Conservation (phyloP, 2,329 filamentous ascomycete genomes). For the Pseudogymnoascus destructans region DNA sequence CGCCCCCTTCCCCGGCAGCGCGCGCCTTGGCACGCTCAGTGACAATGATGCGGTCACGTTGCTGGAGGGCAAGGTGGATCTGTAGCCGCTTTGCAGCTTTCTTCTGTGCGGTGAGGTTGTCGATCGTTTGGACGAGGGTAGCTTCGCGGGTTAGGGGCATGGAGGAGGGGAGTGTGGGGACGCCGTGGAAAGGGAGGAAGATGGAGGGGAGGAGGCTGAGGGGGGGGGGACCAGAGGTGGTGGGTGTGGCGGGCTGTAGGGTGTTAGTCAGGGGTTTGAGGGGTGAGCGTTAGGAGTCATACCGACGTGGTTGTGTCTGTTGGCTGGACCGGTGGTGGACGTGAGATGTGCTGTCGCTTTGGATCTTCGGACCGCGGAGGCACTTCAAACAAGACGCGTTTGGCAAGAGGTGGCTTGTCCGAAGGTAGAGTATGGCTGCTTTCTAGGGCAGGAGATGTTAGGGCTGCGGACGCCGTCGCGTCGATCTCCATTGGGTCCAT, state of each 20-base stretch:
- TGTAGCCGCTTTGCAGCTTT: slow-evolving; percentile 18
- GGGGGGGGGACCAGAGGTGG: background rate
- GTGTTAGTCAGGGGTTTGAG: background rate
- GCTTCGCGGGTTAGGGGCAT: slow-evolving; percentile 9
- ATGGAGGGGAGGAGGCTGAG: slow-evolving; percentile 14
- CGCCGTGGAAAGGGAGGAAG: slow-evolving; percentile 20
- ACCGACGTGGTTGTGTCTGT: background rate
- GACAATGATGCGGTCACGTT: slow-evolving; percentile 11
- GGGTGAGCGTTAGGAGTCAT: background rate
- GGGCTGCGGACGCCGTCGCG: background rate
- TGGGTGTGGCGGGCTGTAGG: background rate
- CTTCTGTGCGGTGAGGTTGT: slow-evolving; percentile 18
- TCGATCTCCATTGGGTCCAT: background rate
- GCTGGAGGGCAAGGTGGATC: slow-evolving; percentile 13
- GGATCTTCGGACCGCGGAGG: slow-evolving; percentile 9
- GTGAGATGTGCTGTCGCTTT: background rate
- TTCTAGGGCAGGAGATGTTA: background rate
- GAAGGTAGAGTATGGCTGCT: background rate
- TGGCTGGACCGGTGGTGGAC: background rate
- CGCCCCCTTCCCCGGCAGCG: background rate
- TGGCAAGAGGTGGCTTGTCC: background rate
- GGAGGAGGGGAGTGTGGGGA: slow-evolving; percentile 9
- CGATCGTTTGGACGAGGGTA: slow-evolving; percentile 17
- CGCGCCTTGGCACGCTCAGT: slow-evolving; percentile 15
- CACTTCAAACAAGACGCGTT: slow-evolving; percentile 14